Base-by-base conservation (phyloP, 2,329 filamentous ascomycete genomes). In the Penicillium sp. region DNA sequence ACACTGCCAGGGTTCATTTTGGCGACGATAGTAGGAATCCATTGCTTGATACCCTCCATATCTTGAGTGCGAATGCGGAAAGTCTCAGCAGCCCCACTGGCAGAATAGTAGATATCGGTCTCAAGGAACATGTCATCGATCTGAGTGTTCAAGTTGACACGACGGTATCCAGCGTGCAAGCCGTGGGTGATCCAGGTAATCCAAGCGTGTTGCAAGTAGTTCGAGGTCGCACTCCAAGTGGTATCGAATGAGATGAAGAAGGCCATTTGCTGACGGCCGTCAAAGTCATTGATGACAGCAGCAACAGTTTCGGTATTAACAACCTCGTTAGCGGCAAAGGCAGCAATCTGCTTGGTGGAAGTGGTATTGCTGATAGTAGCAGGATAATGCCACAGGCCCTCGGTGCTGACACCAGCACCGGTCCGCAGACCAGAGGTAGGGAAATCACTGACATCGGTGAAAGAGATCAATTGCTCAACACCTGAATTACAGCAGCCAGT, bases 111-210 rank as follows among this genome's bases (percentile, higher is more conserved):
- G 33, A 81, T 72, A 10, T 75, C 75, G 3, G 78, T 76, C 47
- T 74, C 71, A 18, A 86, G 71, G 59, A 85, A 81, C 74, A 86
- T 81, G 58, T 86, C 84, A 60, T 86, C 84, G 29, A 86, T 79
- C 61, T 85, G 82, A 12, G 81, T 79, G 68, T 72, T 79, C 33
- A 84, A 67, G 55, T 82, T 78, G 34, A 79, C 73, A 56, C 81
- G 76, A 48, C 81, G 77, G 63, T 81, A 79, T n/a, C 82, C 82
- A 9, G 79, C 72, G 56, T 81, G 63, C 8, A 85, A 66, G 34
- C 83, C 83, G 55, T 81, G 76, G 5, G 83, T 85, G 31, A 83
- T 65, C 83, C 82, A 86, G 59, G 79, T 79, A 54, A 86, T 85
- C 76, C 80, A 85, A 10, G 82, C 75, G 67, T 86, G 83, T 67